Percentiles rank a stretch among this genome's conserved stretches.
These are phyloP conservation scores for Sugiyamaella paludigena DNA, from an alignment of 1,139 yeast genomes.

Conservation along the genomic window DNA sequence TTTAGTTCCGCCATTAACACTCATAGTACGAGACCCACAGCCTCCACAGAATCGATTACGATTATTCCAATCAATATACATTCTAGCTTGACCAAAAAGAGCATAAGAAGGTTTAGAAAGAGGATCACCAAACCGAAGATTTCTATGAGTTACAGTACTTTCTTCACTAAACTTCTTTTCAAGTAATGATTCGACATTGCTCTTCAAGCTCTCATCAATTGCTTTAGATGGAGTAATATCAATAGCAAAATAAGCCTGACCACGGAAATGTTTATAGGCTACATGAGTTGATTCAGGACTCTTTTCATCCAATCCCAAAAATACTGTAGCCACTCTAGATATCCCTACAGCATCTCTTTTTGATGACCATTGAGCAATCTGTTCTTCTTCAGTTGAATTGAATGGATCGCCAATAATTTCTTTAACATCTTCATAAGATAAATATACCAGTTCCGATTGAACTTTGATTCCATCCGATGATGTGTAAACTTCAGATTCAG, in stretches of 20 bases:
- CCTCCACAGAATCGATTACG: slow-evolving; percentile 83
- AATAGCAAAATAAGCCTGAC: slow-evolving; percentile 75
- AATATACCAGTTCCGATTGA: slow-evolving; percentile 9
- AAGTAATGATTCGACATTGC: slow-evolving; percentile 21
- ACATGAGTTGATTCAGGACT: slow-evolving; percentile 26
- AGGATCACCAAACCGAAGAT: slow-evolving; percentile 22
- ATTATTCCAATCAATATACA: slow-evolving; percentile 81
- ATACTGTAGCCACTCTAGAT: slow-evolving; percentile 48
- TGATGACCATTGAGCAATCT: slow-evolving; percentile 35
- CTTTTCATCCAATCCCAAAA: slow-evolving; percentile 65
- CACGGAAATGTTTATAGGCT: slow-evolving; percentile 45
- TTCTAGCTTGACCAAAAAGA: slow-evolving; percentile 73
- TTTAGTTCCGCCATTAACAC: slow-evolving; percentile 82
- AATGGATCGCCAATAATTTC: slow-evolving; percentile 38
- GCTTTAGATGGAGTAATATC: slow-evolving; percentile 48
- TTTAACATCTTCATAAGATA: slow-evolving; percentile 26
- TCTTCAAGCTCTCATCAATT: slow-evolving; percentile 23
- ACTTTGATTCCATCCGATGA: not conserved
- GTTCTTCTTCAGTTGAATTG: slow-evolving; percentile 28
- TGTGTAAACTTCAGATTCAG: not conserved
- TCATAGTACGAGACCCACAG: slow-evolving; percentile 70
- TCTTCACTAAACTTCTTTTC: slow-evolving; percentile 26
- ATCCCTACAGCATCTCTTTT: slow-evolving; percentile 40
- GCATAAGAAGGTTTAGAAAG: slow-evolving; percentile 47
- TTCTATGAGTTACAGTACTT: slow-evolving; percentile 3